Evolutionary conservation across 2,329 filamentous ascomycete species (phyloP).

Genomic region (Aspergillus oerlinghausenensis): DNA sequence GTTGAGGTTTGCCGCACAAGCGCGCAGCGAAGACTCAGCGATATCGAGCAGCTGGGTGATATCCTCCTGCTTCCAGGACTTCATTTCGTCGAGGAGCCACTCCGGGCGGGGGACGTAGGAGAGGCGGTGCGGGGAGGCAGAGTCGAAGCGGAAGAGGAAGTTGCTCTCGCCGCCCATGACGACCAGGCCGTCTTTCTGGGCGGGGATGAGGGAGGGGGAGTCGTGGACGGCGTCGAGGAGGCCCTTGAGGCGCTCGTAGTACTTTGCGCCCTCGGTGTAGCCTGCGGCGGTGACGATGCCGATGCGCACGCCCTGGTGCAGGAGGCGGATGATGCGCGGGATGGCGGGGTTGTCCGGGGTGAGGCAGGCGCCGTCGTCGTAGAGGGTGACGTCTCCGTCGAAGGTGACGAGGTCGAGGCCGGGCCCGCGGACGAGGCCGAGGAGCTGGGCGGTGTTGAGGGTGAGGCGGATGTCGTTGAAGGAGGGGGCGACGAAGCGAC

Average conservation of each 20-base stretch:
- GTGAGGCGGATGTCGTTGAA: slow-evolving; percentile 95
- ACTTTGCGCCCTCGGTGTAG: slow-evolving; percentile 81
- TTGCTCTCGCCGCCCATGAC: slow-evolving; percentile 96
- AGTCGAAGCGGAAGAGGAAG: slow-evolving; percentile 80
- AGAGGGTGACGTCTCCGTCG: slow-evolving; percentile 95
- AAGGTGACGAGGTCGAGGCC: slow-evolving; percentile 85
- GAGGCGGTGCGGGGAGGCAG: slow-evolving; percentile 61
- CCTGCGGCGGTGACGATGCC: slow-evolving; percentile 96
- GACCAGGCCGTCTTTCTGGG: slow-evolving; percentile 72
- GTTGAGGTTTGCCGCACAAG: slow-evolving; percentile 74
- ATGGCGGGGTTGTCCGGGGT: slow-evolving; percentile 74
- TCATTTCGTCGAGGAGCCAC: slow-evolving; percentile 58
- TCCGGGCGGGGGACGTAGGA: slow-evolving; percentile 55
- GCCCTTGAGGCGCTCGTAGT: slow-evolving; percentile 82
- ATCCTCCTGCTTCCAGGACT: slow-evolving; percentile 54
- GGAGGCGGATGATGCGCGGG: slow-evolving; percentile 60
- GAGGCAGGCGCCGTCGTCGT: slow-evolving; percentile 81
- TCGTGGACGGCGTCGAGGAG: slow-evolving; percentile 73
- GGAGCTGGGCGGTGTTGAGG: slow-evolving; percentile 89
- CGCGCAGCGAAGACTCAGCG: slow-evolving; percentile 75
- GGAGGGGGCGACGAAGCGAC: slow-evolving; percentile 89
- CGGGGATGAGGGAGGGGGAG: slow-evolving; percentile 54
- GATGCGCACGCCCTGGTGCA: slow-evolving; percentile 73
- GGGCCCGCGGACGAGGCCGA: slow-evolving; percentile 74
- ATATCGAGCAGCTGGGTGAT: slow-evolving; percentile 80